Evolutionary conservation across 305 asterid species (phyloP).

Genomic region (Solanum aculeatissimum): DNA sequence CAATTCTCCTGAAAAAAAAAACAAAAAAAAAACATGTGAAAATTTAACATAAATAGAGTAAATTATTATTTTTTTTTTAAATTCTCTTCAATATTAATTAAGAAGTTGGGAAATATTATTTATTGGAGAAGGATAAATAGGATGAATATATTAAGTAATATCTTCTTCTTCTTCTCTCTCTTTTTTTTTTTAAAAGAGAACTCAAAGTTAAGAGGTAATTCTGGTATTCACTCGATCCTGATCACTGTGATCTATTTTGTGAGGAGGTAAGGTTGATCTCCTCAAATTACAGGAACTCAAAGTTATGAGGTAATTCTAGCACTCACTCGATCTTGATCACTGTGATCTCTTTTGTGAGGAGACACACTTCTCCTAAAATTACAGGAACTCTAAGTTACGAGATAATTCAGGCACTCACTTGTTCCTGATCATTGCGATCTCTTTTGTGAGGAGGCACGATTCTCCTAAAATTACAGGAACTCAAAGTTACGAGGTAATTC

Average conservation of each 20-base stretch:
- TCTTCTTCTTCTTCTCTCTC: neutral
- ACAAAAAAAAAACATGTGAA: neutral
- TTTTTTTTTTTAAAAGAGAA: too few relatives aligned
- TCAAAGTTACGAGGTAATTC: too few relatives aligned
- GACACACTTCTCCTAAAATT: neutral
- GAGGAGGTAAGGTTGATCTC: neutral
- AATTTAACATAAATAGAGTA: neutral
- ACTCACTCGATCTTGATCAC: too few relatives aligned
- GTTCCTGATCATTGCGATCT: neutral
- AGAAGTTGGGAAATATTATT: neutral
- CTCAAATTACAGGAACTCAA: too few relatives aligned
- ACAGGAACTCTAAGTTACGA: too few relatives aligned
- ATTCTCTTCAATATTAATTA: too few relatives aligned
- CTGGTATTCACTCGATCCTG: too few relatives aligned
- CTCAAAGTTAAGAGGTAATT: too few relatives aligned
- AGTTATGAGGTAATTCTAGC: too few relatives aligned
- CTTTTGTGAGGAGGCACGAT: neutral
- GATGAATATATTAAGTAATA: neutral
- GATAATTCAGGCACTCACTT: too few relatives aligned
- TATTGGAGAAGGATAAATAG: neutral
- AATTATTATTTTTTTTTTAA: too few relatives aligned
- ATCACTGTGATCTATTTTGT: neutral
- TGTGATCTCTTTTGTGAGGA: neutral
- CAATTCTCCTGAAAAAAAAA: slow-evolving; percentile 20
- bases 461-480: too few relatives aligned